Evolutionary conservation across 257 asterid genomes (phyloP).

Genomic region (Solanum virginianum): DNA sequence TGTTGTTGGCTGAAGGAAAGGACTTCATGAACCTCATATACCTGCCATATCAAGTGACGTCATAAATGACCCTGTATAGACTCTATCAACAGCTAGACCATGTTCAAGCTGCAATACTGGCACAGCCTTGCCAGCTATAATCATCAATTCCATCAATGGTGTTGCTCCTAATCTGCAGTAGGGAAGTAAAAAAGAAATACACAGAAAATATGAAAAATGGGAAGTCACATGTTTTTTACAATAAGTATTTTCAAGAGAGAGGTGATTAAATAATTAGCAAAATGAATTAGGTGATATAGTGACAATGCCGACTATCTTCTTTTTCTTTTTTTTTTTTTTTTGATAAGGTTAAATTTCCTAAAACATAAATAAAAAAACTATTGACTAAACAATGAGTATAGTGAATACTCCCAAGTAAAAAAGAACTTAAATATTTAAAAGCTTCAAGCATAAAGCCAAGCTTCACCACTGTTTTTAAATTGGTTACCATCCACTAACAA

Average conservation of each 20-base stretch:
- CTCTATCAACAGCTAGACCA: conserved; percentile 96
- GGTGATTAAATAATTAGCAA: background rate
- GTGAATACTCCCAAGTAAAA: background rate
- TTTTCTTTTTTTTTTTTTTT: background rate
- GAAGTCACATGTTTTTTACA: background rate
- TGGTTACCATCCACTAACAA: background rate
- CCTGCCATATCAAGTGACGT: conserved; percentile 99
- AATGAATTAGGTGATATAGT: background rate
- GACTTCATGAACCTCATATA: conserved; percentile 2
- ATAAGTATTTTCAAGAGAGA: background rate
- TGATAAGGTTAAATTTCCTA: background rate
- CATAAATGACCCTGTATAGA: conserved; percentile 96
- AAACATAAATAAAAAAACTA: background rate
- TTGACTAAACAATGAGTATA: background rate
- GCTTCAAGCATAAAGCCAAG: background rate
- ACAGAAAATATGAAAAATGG: background rate
- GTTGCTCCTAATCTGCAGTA: conserved; percentile 84
- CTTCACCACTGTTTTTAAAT: background rate
- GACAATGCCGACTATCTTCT: background rate
- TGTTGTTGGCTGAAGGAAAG: background rate
- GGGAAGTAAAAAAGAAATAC: background rate
- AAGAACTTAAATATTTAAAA: background rate
- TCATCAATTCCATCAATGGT: conserved; percentile 94
- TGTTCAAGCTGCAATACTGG: conserved; percentile 88
- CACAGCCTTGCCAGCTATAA: conserved; percentile 86